Percentiles rank a stretch among this genome's conserved stretches.
phyloP scores from a whole-genome alignment of 208 protist genomes.

The Leishmania gerbilli region DNA sequence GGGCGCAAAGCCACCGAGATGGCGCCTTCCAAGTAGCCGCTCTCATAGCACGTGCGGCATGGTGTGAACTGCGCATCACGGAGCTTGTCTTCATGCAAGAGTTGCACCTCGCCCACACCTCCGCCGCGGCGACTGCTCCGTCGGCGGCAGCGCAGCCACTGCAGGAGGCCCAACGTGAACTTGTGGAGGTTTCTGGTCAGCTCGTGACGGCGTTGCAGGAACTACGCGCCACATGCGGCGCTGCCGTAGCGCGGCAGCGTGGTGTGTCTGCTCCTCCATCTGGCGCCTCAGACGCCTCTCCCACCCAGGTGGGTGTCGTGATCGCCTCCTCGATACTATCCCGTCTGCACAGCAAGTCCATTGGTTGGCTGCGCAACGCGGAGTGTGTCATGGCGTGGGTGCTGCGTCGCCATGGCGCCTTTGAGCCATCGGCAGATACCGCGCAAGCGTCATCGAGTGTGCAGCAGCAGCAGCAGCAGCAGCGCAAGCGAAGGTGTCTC shows the following conservation, averaged over 20 bases:
- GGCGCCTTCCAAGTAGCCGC: conserved; percentile 4
- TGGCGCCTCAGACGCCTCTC: not conserved
- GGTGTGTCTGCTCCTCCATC: not conserved
- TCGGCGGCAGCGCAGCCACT: not conserved
- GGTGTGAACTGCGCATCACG: conserved; percentile 30
- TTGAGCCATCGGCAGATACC: conserved; percentile 1
- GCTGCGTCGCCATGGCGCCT: conserved; percentile 23
- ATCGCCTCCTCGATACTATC: conserved; percentile 15
- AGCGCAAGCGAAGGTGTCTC: conserved; percentile 30
- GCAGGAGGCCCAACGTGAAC: conserved; percentile 8
- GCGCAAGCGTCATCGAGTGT: not conserved
- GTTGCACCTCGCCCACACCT: conserved; percentile 5
- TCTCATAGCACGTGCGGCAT: conserved; percentile 29
- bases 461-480: conserved; percentile 22
- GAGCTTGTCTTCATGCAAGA: conserved; percentile 30
- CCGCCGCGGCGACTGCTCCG: not conserved
- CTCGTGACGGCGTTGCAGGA: conserved; percentile 26
- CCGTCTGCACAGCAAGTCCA: conserved; percentile 11
- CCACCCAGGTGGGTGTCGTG: not conserved
- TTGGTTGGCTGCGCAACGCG: conserved; percentile 29
- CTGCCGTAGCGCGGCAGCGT: not conserved
- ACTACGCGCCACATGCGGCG: conserved; percentile 16
- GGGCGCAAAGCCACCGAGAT: not conserved
- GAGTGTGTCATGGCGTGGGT: conserved; percentile 39
- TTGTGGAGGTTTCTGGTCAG: conserved; percentile 16